Evolutionary conservation across 2,329 filamentous ascomycete genomes (phyloP).

Genomic region (Hypocreales sp.): DNA sequence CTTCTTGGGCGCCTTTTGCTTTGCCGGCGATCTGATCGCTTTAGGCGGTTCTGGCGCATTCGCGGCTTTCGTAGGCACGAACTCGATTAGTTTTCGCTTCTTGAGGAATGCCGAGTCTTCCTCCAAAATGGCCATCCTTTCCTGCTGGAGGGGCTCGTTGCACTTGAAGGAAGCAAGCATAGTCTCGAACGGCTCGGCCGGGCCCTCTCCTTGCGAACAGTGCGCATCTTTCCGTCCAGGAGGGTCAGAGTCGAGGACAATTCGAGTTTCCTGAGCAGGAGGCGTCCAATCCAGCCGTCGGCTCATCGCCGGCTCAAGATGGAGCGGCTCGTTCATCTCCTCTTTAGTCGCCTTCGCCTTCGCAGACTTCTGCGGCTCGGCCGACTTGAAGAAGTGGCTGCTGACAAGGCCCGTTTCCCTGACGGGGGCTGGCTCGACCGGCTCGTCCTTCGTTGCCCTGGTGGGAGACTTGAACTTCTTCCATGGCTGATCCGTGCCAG

Average conservation of each 20-base stretch:
- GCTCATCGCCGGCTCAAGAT: slow-evolving; percentile 32
- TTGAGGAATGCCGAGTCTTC: slow-evolving; percentile 21
- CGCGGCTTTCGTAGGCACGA: slow-evolving; percentile 21
- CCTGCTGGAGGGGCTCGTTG: slow-evolving; percentile 8
- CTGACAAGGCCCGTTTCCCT: slow-evolving; percentile 2
- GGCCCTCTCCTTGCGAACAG: slow-evolving; percentile 3
- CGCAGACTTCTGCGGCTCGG: slow-evolving; percentile 2
- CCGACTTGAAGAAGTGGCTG: background rate
- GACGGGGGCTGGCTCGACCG: background rate
- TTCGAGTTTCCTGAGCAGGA: slow-evolving; percentile 24
- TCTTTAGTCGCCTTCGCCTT: slow-evolving; percentile 4
- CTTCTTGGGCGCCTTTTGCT: slow-evolving; percentile 44
- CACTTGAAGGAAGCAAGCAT: slow-evolving; percentile 28
- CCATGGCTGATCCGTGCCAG: slow-evolving; percentile 16
- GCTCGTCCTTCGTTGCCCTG: background rate
- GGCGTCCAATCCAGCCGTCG: slow-evolving; percentile 56
- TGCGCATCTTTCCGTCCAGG: slow-evolving; percentile 8
- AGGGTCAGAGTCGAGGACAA: slow-evolving; percentile 14
- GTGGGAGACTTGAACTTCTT: slow-evolving; percentile 17
- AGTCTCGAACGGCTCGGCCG: slow-evolving; percentile 23
- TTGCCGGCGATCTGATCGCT: slow-evolving; percentile 17
- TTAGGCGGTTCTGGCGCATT: slow-evolving; percentile 8
- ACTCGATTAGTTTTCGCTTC: slow-evolving; percentile 42
- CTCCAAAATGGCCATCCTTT: slow-evolving; percentile 6
- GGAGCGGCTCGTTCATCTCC: slow-evolving; percentile 16